These are phyloP conservation scores for Sextonia rubra DNA, from an alignment of 164 flowering plant species.

Conservation along the genomic window DNA sequence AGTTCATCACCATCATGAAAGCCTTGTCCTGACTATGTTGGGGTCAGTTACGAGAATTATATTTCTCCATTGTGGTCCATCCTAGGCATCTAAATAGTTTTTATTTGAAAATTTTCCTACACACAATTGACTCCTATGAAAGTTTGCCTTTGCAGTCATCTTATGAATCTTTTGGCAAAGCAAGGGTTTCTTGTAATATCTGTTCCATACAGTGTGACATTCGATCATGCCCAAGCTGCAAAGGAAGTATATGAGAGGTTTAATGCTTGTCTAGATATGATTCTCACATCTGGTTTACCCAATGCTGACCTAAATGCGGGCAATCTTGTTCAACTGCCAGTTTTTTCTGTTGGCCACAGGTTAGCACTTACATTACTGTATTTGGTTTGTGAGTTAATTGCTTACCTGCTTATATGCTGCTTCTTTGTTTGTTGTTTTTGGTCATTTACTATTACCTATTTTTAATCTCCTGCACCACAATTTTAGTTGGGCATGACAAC, in stretches of 20 bases:
- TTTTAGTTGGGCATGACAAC: background rate
- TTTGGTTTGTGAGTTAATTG: background rate
- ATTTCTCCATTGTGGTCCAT: no score
- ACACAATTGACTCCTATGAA: background rate
- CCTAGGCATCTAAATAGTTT: no score
- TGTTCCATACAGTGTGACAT: slow-evolving; percentile 92
- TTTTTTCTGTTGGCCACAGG: slow-evolving; percentile 97
- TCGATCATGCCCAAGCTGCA: slow-evolving; percentile 78
- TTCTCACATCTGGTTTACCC: slow-evolving; percentile 61
- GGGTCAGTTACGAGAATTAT: no score
- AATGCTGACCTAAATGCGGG: slow-evolving; percentile 35
- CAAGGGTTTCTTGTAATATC: slow-evolving; percentile 77
- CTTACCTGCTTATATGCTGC: background rate
- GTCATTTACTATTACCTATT: background rate
- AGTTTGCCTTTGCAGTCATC: slow-evolving; percentile 44
- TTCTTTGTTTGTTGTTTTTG: background rate
- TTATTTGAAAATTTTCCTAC: no score
- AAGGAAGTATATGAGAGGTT: slow-evolving; percentile 68
- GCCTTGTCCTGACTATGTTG: no score
- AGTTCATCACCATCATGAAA: no score
- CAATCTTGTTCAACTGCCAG: slow-evolving; percentile 60
- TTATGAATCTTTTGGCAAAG: slow-evolving; percentile 70
- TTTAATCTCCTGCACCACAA: background rate
- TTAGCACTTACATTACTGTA: slow-evolving; percentile 15
- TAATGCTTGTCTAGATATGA: slow-evolving; percentile 53